Percentiles rank a stretch among this genome's conserved stretches.
These are phyloP conservation scores for Neostapfia colusana DNA, from an alignment of 176 grass and related monocot genomes.

Conservation along the genomic window DNA sequence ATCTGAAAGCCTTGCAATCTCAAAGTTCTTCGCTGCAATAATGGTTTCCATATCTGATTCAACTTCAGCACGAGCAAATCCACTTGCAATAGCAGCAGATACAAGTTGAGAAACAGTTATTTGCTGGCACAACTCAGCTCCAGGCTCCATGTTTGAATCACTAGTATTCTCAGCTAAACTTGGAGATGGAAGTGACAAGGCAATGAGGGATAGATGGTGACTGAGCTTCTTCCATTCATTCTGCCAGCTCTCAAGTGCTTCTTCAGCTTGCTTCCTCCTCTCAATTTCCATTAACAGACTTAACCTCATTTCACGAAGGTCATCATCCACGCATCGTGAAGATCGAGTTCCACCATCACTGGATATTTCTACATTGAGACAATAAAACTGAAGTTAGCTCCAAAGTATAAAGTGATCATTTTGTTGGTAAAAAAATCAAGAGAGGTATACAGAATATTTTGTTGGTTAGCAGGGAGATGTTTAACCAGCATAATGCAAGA, in stretches of 20 bases:
- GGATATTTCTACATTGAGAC: constrained; percentile 71
- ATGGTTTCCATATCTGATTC: constrained; percentile 68
- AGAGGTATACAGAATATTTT: neutral
- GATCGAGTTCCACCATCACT: constrained; percentile 68
- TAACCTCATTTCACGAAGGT: constrained; percentile 75
- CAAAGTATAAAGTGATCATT: neutral
- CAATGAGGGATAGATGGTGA: constrained; percentile 63
- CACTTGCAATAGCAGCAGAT: constrained; percentile 57
- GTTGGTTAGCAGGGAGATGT: neutral
- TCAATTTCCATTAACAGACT: constrained; percentile 81
- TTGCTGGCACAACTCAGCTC: constrained; percentile 70
- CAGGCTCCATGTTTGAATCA: constrained; percentile 62
- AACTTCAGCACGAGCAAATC: constrained; percentile 62
- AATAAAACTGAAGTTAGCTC: constrained; percentile 11
- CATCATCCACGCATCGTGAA: constrained; percentile 51
- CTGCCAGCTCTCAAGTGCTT: constrained; percentile 65
- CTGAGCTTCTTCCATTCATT: constrained; percentile 74
- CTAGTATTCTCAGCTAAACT: constrained; percentile 44
- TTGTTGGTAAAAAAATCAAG: neutral
- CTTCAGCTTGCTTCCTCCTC: constrained; percentile 81
- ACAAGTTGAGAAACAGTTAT: constrained; percentile 78
- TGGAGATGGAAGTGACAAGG: constrained; percentile 59
- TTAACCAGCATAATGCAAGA: neutral
- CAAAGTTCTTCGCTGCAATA: constrained; percentile 82
- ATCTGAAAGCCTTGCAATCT: constrained; percentile 86